Evolutionary conservation across 2,329 filamentous ascomycete genomes (phyloP).

Genomic region (Botrytis fabae): DNA sequence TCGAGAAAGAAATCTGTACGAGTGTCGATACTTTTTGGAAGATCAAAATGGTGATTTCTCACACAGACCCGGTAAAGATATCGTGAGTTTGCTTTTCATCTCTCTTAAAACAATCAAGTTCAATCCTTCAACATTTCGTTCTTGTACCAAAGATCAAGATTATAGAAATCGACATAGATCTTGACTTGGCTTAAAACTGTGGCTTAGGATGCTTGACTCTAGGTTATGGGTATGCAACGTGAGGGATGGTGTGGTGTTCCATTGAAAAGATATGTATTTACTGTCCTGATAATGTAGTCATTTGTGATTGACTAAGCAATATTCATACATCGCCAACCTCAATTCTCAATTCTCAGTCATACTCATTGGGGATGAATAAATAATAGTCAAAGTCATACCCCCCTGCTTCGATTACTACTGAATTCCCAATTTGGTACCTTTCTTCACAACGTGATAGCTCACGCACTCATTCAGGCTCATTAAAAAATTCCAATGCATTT

Average conservation of each 20-base stretch:
- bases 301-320: neutral
- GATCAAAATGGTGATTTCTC: neutral
- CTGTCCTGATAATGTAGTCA: neutral
- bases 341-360: neutral
- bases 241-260: neutral
- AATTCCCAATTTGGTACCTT: neutral
- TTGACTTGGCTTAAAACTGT: no score
- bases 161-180: no score
- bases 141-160: neutral
- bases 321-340: neutral
- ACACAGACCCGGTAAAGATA: neutral
- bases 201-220: neutral
- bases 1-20: neutral
- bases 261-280: neutral
- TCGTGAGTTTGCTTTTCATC: neutral
- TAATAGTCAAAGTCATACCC: neutral
- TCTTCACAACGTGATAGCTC: neutral
- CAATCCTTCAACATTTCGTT: neutral
- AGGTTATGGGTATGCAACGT: neutral
- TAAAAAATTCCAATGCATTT: neutral
- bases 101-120: neutral
- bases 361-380: no score
- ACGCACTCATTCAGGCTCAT: neutral
- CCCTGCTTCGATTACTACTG: neutral
- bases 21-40: neutral